Evolutionary conservation across 2,329 filamentous ascomycete genomes (phyloP).

Genomic region (Pseudopithomyces chartarum): DNA sequence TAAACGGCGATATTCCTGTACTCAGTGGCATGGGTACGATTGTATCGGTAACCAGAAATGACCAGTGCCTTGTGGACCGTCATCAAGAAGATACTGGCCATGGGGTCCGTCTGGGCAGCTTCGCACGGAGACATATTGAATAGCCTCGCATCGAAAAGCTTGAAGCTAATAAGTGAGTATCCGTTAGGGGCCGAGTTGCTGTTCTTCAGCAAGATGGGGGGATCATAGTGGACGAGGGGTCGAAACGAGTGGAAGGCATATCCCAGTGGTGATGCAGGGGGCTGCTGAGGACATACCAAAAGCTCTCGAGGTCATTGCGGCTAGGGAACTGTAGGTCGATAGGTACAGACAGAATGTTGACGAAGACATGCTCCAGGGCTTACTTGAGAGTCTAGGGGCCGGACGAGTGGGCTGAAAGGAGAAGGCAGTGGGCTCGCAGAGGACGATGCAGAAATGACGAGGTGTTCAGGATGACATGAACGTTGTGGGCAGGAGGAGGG

Average conservation of each 20-base stretch:
- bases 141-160: constrained; percentile 23
- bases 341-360: not conserved
- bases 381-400: not conserved
- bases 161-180: not conserved
- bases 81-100: constrained; percentile 19
- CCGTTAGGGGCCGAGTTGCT: not conserved
- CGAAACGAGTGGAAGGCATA: not conserved
- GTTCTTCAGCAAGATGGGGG: not conserved
- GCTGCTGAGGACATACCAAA: not conserved
- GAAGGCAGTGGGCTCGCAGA: not conserved
- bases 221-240: not conserved
- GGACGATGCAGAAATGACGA: not conserved
- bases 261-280: not conserved
- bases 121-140: constrained; percentile 32
- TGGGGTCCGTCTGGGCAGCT: constrained; percentile 24
- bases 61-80: constrained; percentile 28
- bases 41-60: constrained; percentile 25
- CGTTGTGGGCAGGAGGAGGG: not conserved
- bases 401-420: not conserved
- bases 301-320: not conserved
- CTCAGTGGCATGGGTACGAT: constrained; percentile 29
- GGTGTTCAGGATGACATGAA: not conserved
- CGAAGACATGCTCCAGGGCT: not conserved
- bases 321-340: not conserved
- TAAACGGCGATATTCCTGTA: constrained; percentile 37